Percentiles rank a stretch among this genome's conserved stretches.
Evolutionary conservation across 1,284 basidiomycete genomes (phyloP).

Genomic region (Fistulina hepatica): DNA sequence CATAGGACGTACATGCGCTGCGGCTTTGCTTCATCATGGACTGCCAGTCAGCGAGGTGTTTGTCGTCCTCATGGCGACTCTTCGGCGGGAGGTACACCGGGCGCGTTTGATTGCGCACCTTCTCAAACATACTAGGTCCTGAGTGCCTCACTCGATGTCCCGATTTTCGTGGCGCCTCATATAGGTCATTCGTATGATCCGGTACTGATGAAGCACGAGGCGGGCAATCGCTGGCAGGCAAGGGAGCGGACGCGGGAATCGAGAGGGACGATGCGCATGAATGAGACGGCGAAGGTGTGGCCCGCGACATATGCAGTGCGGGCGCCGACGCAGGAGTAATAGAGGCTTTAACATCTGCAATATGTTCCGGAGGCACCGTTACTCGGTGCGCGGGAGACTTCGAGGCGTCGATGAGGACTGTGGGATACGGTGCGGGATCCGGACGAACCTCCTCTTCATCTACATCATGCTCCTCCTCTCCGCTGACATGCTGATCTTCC

Average conservation of each 20-base stretch:
- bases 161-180: slow-evolving; percentile 20
- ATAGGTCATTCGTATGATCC: slow-evolving; percentile 15
- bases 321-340: slow-evolving; percentile 12
- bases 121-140: slow-evolving; percentile 61
- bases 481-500: slow-evolving; percentile 9
- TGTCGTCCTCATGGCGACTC: slow-evolving; percentile 65
- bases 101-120: slow-evolving; percentile 67
- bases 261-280: slow-evolving; percentile 17
- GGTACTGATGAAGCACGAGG: neutral
- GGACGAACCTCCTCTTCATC: slow-evolving; percentile 4
- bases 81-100: slow-evolving; percentile 83
- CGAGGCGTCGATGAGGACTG: slow-evolving; percentile 11
- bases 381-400: slow-evolving; percentile 7
- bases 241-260: slow-evolving; percentile 15
- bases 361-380: slow-evolving; percentile 8
- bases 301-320: slow-evolving; percentile 11
- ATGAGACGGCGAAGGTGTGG: no score
- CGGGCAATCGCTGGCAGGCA: slow-evolving; percentile 16
- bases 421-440: slow-evolving; percentile 7
- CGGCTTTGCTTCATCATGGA: slow-evolving; percentile 83
- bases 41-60: slow-evolving; percentile 84
- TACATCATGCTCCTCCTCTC: slow-evolving; percentile 15
- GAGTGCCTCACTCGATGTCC: slow-evolving; percentile 40
- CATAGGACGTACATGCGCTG: slow-evolving; percentile 55
- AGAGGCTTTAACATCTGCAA: no score